Evolutionary conservation across 129 eudicot species (phyloP).

Genomic region (Centaurea solstitialis): DNA sequence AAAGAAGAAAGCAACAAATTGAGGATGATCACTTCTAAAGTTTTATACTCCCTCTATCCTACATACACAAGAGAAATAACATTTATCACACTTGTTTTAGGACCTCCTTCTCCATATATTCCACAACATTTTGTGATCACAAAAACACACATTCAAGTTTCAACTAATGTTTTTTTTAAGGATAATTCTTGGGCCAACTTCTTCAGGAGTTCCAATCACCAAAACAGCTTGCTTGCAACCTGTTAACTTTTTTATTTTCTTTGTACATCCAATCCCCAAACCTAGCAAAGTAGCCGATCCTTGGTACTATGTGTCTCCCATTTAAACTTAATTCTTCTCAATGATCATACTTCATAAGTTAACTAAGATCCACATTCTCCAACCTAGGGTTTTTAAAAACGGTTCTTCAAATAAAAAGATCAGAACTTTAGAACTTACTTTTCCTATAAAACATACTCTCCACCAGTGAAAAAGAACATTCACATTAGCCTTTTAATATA

Average conservation of each 20-base stretch:
- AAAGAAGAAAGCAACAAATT: background rate
- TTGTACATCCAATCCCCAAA: background rate
- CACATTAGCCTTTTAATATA: slow-evolving; percentile 4
- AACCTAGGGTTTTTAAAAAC: background rate
- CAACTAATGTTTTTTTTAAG: background rate
- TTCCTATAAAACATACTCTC: background rate
- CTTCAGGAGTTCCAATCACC: background rate
- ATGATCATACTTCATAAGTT: background rate
- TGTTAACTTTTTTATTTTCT: too few species aligned
- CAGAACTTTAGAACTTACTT: background rate
- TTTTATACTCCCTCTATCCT: background rate
- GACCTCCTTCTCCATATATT: background rate
- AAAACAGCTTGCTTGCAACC: background rate
- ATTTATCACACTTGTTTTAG: background rate
- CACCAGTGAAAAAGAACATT: background rate
- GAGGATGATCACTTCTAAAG: background rate
- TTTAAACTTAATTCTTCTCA: background rate
- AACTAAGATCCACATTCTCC: background rate
- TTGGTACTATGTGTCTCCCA: background rate
- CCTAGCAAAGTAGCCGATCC: background rate
- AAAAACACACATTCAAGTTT: background rate
- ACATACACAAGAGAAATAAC: background rate
- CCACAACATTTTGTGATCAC: background rate
- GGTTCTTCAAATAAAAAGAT: background rate
- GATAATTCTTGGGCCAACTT: background rate